Percentiles rank a stretch among this genome's conserved stretches.
Evolutionary conservation across 345 rosid genomes (phyloP).

Genomic region (Heritiera fomes): DNA sequence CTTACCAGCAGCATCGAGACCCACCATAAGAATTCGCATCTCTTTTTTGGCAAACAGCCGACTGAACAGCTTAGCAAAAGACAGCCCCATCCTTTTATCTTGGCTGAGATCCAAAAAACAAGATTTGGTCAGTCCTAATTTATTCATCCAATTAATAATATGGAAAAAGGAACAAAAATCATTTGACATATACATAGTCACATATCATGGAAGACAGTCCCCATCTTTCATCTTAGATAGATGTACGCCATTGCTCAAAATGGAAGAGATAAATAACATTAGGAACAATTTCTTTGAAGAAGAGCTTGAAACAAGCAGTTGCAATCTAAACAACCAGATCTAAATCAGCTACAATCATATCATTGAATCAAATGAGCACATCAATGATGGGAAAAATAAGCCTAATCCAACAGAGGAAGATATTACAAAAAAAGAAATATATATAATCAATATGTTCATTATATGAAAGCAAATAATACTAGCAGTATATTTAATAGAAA

Average conservation of each 20-base stretch:
- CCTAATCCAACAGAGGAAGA: background rate
- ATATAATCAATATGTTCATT: background rate
- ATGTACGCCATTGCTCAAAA: background rate
- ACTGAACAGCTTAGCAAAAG: conserved; percentile 65
- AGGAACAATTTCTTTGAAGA: background rate
- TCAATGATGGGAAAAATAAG: background rate
- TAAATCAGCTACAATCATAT: conserved; percentile 6
- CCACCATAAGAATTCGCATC: conserved; percentile 81
- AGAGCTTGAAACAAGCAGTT: background rate
- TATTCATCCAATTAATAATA: background rate
- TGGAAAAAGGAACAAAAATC: background rate
- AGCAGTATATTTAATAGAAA: background rate
- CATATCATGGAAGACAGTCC: background rate
- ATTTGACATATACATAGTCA: background rate
- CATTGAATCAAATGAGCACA: background rate
- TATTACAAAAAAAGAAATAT: background rate
- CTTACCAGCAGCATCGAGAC: conserved; percentile 88
- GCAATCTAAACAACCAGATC: conserved; percentile 5
- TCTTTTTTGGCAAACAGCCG: conserved; percentile 71
- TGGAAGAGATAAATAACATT: background rate
- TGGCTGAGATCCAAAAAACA: conserved; percentile 6
- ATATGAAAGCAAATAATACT: background rate
- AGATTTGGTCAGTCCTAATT: background rate
- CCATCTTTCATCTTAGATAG: background rate
- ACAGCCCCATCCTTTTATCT: conserved; percentile 56